Conservation (phyloP, 208 protist genomes). For the Trypanosoma cruzi region DNA sequence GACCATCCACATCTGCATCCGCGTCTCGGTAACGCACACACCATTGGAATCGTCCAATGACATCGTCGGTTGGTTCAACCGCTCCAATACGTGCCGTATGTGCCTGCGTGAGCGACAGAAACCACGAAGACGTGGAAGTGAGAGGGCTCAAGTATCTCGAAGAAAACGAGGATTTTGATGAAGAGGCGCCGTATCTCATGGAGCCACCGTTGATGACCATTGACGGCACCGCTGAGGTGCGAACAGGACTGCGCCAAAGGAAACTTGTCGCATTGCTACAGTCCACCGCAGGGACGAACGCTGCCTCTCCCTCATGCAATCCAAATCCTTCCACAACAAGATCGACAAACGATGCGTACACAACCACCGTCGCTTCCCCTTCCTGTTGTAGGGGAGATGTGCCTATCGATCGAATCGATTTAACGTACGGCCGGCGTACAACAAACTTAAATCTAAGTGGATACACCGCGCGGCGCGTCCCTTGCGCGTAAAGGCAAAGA, state of each 20-base stretch:
- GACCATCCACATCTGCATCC: no score
- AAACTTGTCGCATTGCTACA: constrained; percentile 67
- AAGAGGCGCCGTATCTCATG: neutral
- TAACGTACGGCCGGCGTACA: constrained; percentile 48
- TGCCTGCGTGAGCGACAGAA: constrained; percentile 42
- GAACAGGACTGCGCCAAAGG: constrained; percentile 57
- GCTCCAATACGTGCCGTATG: constrained; percentile 58
- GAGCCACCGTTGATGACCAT: constrained; percentile 13
- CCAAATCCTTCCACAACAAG: constrained; percentile 74
- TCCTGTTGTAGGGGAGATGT: neutral
- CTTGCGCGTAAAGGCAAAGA: constrained; percentile 69
- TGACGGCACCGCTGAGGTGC: constrained; percentile 58
- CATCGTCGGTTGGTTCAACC: constrained; percentile 17
- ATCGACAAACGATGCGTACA: constrained; percentile 64
- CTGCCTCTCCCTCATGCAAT: constrained; percentile 42
- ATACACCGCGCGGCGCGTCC: constrained; percentile 50
- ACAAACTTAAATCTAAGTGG: constrained; percentile 53
- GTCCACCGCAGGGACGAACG: constrained; percentile 66
- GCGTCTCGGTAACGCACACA: constrained; percentile 53
- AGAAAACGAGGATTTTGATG: neutral
- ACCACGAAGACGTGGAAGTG: constrained; percentile 66
- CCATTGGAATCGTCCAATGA: constrained; percentile 62
- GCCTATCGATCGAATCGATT: constrained; percentile 24
- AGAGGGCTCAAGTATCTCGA: constrained; percentile 61
- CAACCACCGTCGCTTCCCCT: constrained; percentile 34